A percentile compares a stretch with the other conserved stretches of the same genome.
phyloP scores from a whole-genome alignment of 345 rosid genomes.

The Citrus mangshanensis region DNA sequence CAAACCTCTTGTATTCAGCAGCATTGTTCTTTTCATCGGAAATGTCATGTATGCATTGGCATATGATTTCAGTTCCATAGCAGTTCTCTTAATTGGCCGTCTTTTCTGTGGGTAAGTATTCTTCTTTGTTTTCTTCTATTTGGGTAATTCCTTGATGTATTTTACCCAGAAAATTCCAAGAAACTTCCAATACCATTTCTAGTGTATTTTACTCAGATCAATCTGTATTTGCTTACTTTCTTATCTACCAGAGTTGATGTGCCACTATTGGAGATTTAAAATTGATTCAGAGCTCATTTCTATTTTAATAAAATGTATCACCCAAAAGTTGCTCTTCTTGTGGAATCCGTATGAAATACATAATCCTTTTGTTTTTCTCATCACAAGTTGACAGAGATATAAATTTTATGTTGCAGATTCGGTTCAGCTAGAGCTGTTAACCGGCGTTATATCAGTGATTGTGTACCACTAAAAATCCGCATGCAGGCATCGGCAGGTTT shows the following conservation, averaged over 20 bases:
- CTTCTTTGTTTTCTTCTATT: background rate
- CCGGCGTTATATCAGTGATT: constrained; percentile 94
- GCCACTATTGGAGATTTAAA: background rate
- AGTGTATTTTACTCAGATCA: background rate
- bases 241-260: background rate
- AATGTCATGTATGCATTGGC: constrained; percentile 91
- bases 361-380: background rate
- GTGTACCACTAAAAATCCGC: constrained; percentile 83
- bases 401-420: constrained; percentile 49
- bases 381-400: constrained; percentile 13
- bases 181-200: constrained; percentile 1
- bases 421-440: constrained; percentile 99
- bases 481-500: constrained; percentile 99
- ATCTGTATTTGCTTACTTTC: background rate
- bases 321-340: background rate
- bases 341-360: background rate
- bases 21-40: constrained; percentile 75
- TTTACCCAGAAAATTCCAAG: background rate
- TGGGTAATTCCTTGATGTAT: background rate
- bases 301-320: background rate
- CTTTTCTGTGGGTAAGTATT: constrained; percentile 90
- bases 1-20: constrained; percentile 94
- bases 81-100: constrained; percentile 79
- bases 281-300: background rate
- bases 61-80: constrained; percentile 72